These are phyloP conservation scores for Cryptococcus sp. DNA, from an alignment of 1,284 basidiomycete species.

Conservation along the genomic window DNA sequence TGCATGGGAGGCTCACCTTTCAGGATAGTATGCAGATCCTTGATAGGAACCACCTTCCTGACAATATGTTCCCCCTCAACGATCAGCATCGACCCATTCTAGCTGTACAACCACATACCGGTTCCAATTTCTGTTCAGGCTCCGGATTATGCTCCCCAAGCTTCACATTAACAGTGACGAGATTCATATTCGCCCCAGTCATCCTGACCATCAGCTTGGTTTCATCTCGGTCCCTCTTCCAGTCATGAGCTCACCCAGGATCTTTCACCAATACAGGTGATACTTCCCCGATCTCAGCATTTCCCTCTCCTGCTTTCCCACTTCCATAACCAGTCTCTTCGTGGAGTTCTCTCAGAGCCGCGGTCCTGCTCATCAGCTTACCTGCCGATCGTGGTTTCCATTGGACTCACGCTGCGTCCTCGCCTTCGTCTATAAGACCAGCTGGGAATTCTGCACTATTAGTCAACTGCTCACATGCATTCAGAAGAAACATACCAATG, in stretches of 20 bases:
- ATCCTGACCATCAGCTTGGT: constrained; percentile 28
- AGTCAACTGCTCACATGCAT: constrained; percentile 1
- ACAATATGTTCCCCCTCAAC: constrained; percentile 72
- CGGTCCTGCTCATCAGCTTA: constrained; percentile 16
- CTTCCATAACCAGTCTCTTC: constrained; percentile 81
- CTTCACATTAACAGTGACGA: constrained; percentile 50
- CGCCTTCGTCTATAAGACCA: constrained; percentile 75
- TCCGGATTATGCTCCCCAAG: constrained; percentile 44
- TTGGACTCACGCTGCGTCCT: constrained; percentile 63
- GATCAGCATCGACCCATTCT: neutral
- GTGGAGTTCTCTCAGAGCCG: constrained; percentile 77
- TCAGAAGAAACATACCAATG: constrained; percentile 55
- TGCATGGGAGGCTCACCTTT: constrained; percentile 54
- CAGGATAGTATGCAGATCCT: constrained; percentile 59
- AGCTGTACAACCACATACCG: constrained; percentile 13
- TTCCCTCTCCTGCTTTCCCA: constrained; percentile 51
- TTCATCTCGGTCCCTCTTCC: neutral
- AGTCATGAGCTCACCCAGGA: constrained; percentile 56
- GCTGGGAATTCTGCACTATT: constrained; percentile 69
- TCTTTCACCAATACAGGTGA: constrained; percentile 64
- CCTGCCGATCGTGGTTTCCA: neutral
- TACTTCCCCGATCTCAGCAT: constrained; percentile 56
- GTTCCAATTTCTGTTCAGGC: constrained; percentile 44
- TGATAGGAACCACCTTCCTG: constrained; percentile 64
- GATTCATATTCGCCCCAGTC: constrained; percentile 51